Evolutionary conservation across 345 rosid species (phyloP).

Genomic region (Aethionema arabicum): DNA sequence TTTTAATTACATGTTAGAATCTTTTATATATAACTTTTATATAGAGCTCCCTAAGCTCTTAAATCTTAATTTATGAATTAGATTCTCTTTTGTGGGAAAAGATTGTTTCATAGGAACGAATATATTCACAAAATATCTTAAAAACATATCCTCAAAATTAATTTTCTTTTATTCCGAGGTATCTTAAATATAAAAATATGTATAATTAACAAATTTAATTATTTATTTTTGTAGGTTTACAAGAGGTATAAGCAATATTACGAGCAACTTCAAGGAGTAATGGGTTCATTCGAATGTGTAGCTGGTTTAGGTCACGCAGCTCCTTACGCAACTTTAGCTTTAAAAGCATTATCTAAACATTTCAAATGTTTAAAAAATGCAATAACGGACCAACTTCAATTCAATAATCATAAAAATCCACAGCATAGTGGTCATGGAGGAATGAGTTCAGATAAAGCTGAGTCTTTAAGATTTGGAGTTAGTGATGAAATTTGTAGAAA

Average conservation of each 20-base stretch:
- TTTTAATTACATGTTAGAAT: neutral
- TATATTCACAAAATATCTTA: constrained; percentile 27
- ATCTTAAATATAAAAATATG: constrained; percentile 27
- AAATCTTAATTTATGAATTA: constrained; percentile 34
- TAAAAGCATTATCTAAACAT: constrained; percentile 79
- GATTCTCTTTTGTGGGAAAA: constrained; percentile 62
- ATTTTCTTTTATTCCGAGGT: constrained; percentile 33
- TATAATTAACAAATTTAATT: neutral
- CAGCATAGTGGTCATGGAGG: constrained; percentile 32
- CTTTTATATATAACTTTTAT: constrained; percentile 25
- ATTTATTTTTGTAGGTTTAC: constrained; percentile 50
- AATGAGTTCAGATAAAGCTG: constrained; percentile 43
- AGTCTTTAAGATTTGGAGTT: constrained; percentile 48
- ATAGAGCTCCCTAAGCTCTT: constrained; percentile 36
- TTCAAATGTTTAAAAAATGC: constrained; percentile 74
- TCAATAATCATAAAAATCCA: constrained; percentile 40
- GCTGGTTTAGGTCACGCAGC: constrained; percentile 87
- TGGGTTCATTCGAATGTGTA: constrained; percentile 73
- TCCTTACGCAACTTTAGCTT: constrained; percentile 64
- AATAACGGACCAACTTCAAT: constrained; percentile 73
- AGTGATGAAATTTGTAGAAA: constrained; percentile 31
- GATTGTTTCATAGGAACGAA: constrained; percentile 25
- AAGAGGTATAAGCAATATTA: constrained; percentile 79
- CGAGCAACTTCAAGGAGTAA: constrained; percentile 78
- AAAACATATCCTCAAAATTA: constrained; percentile 18